phyloP scores from a whole-genome alignment of 257 asterid species.

The Knoxia roxburghii region DNA sequence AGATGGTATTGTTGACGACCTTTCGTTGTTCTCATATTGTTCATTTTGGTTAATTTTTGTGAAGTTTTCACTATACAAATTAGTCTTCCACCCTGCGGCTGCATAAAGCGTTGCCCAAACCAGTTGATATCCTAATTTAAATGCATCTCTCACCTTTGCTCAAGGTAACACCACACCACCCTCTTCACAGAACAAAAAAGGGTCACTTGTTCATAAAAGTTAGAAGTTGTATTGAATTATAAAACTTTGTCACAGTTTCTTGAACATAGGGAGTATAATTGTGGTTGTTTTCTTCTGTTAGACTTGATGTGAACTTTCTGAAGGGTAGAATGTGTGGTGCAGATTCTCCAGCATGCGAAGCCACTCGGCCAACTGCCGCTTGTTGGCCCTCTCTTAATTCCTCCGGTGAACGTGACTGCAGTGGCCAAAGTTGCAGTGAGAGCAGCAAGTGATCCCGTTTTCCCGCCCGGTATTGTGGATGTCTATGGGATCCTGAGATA shows the following conservation, averaged over 20 bases:
- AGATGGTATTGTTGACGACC: conserved; percentile 42
- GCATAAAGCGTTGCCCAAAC: not conserved
- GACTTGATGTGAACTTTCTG: not conserved
- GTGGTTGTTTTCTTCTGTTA: too few species aligned
- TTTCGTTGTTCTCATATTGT: not conserved
- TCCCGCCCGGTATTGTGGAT: conserved; percentile 86
- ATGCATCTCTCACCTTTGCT: not conserved
- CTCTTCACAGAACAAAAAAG: too few species aligned
- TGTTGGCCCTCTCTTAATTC: conserved; percentile 77
- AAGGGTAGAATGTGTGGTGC: conserved; percentile 23
- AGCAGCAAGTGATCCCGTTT: conserved; percentile 82
- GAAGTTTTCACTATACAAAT: not conserved
- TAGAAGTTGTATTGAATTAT: too few species aligned
- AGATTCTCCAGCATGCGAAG: conserved; percentile 75
- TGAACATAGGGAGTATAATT: too few species aligned
- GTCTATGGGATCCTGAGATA: conserved; percentile 63
- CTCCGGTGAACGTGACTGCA: conserved; percentile 73
- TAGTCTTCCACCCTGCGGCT: too few species aligned
- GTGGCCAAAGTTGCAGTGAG: conserved; percentile 88
- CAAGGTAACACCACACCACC: not conserved
- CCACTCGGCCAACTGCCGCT: conserved; percentile 62
- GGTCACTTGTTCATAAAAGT: too few species aligned
- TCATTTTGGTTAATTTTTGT: not conserved
- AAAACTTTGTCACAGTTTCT: too few species aligned
- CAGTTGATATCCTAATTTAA: not conserved